Percentiles rank a stretch among this genome's conserved stretches.
Conservation (phyloP, 306 rosid genomes). For the apple (Malus domestica) region ASM211411v1 NC_041800.1:25308733-25309232, state of each 20-base stretch:
- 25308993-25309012: background rate
- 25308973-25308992: background rate
- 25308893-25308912: too few relatives aligned
- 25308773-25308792: too few relatives aligned
- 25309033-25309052: background rate
- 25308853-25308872: rapidly evolving
- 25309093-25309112: background rate
- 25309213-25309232: background rate
- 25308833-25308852: rapidly evolving
- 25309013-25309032: background rate
- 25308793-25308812: too few relatives aligned
- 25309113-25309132: background rate
- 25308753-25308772: too few relatives aligned
- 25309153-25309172: too few relatives aligned
- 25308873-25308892: too few relatives aligned
- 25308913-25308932: background rate
- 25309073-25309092: background rate
- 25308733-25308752: too few relatives aligned
- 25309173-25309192: too few relatives aligned
- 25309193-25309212: too few relatives aligned
- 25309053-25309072: background rate
- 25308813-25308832: too few relatives aligned
- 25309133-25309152: too few relatives aligned
- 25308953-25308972: background rate
- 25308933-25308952: background rate